Conservation (phyloP, 2,329 filamentous ascomycete genomes). For the Davidsoniella virescens region DNA sequence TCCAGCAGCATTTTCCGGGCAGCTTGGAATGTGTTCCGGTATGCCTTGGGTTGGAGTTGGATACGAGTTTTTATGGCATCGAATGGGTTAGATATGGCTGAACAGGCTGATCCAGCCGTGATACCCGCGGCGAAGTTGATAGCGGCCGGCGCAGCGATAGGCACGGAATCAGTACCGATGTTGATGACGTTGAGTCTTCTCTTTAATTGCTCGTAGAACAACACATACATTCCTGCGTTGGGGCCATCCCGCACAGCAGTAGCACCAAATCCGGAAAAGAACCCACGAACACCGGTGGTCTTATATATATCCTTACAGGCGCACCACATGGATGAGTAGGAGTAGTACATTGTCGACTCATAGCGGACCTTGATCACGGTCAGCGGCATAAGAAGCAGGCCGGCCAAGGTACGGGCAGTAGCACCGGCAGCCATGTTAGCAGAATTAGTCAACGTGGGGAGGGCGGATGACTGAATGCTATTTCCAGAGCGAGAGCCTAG, state of each 20-base stretch:
- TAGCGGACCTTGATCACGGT: slow-evolving; percentile 95
- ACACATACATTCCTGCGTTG: slow-evolving; percentile 85
- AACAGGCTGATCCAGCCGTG: slow-evolving; percentile 66
- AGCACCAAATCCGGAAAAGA: slow-evolving; percentile 87
- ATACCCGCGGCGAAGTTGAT: slow-evolving; percentile 81
- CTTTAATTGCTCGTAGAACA: slow-evolving; percentile 83
- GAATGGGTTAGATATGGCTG: slow-evolving; percentile 85
- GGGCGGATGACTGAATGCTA: slow-evolving; percentile 40
- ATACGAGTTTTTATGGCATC: slow-evolving; percentile 92
- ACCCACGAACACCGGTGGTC: slow-evolving; percentile 60
- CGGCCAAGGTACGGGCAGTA: slow-evolving; percentile 66
- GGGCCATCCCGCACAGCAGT: slow-evolving; percentile 91
- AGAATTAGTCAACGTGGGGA: slow-evolving; percentile 68
- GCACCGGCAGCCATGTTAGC: slow-evolving; percentile 79
- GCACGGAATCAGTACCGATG: slow-evolving; percentile 3
- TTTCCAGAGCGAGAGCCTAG: slow-evolving; percentile 13
- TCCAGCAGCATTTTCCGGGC: slow-evolving; percentile 61
- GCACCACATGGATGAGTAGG: slow-evolving; percentile 57
- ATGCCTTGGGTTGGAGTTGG: slow-evolving; percentile 71
- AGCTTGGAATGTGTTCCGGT: slow-evolving; percentile 69
- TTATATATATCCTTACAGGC: slow-evolving; percentile 61
- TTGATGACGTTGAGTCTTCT: slow-evolving; percentile 31
- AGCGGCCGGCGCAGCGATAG: slow-evolving; percentile 7
- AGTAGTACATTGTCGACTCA: slow-evolving; percentile 67
- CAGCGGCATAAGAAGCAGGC: slow-evolving; percentile 85